Evolutionary conservation across 176 grass and related monocot genomes (phyloP), one percentile per base, ranked within the genome.

Genomic region (Eleusine coracana): DNA sequence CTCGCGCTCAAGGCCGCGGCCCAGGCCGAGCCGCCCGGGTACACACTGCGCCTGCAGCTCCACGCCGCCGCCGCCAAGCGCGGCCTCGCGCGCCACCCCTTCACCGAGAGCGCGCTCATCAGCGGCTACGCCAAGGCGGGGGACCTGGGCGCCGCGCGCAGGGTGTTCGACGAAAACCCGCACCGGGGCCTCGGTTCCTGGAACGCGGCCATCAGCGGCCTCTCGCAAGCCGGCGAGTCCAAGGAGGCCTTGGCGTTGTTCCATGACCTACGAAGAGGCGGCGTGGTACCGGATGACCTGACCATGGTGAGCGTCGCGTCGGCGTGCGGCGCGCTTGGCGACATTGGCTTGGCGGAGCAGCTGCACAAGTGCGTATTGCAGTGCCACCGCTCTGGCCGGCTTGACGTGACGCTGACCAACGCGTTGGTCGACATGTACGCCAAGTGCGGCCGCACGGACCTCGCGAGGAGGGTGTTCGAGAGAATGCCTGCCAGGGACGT

Each of bases 21-120:
- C 6, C 58, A 75, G 49, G 28, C 38, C 49, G 52, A 62, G 23
- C 4, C 42, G 6, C 25, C 66, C 3, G 67, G 25, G 1, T 66
- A 75, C 12, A 66, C 40, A 2, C 44, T 89, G 41, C 67, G 56
- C 60, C 7, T 18, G 28, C 81, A 92, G 84, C 84, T 92, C 7
- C 87, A 87, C 41, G 52, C 81, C 27, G 23, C 81, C 17, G 41
- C 84, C 41, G 44, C 71, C 52, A 90, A 93, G 69, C 62, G 64
- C 63, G 80, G 76, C 7, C 84, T 89, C 29, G 84, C 62, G 23
- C 17, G 58, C 61, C 74, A 86, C 29, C 71, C 78, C 20, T 89
- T 80, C 84, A 83, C 83, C 7, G 78, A 90, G 87, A 90, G 85
- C 91, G 84, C 80, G 6, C 72, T 90, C 73, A 75, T 87, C 52